Conservation (phyloP, 2,329 filamentous ascomycete genomes). For the Colletotrichum horii region DNA sequence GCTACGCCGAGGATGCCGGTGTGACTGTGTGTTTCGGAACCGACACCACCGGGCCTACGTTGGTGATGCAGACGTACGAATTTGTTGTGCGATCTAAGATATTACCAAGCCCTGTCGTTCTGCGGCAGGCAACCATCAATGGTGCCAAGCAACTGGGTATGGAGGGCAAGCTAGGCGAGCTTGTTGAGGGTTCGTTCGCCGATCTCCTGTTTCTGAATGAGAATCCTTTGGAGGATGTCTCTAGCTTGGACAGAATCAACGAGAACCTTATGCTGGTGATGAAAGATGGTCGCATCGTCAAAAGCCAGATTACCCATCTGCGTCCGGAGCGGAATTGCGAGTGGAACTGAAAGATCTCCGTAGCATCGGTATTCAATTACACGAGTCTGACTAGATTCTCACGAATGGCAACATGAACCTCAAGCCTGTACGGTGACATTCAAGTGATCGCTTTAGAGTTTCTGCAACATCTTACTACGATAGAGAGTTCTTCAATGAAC, state of each 20-base stretch:
- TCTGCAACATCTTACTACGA: too few relatives aligned
- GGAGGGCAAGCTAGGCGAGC: background rate
- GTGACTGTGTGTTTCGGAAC: background rate
- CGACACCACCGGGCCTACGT: background rate
- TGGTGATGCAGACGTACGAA: background rate
- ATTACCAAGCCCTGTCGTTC: background rate
- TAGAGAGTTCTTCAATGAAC: too few relatives aligned
- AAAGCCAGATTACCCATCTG: background rate
- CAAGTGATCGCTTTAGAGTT: too few relatives aligned
- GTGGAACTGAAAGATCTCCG: background rate
- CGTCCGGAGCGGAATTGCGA: background rate
- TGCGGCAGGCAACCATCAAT: background rate
- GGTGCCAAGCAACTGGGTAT: background rate
- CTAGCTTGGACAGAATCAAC: background rate
- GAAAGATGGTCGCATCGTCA: background rate
- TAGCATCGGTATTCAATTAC: too few relatives aligned
- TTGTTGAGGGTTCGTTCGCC: background rate
- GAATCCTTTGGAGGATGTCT: background rate
- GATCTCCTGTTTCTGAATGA: background rate
- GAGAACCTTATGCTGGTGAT: background rate
- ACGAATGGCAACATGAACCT: too few relatives aligned
- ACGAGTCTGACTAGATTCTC: too few relatives aligned
- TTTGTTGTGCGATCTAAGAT: background rate
- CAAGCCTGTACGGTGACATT: too few relatives aligned
- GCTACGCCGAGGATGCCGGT: background rate